A percentile compares a stretch with the other conserved stretches of the same genome.
These are phyloP conservation scores for Boechera divaricarpa DNA, from an alignment of 345 rosid species.

Conservation along the genomic window DNA sequence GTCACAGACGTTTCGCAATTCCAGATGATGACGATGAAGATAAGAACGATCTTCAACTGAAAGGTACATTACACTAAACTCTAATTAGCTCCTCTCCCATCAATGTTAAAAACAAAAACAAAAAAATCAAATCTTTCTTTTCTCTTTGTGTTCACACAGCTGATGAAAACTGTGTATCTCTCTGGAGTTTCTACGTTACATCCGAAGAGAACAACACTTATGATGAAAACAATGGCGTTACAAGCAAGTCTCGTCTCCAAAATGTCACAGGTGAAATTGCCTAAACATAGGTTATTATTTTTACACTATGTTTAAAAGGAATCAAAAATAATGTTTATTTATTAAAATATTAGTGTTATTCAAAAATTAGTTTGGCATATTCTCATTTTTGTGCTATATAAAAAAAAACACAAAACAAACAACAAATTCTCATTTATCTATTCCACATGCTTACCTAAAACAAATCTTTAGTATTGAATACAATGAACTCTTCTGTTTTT, in stretches of 20 bases:
- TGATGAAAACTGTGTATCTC: slow-evolving; percentile 73
- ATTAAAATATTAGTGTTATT: neutral
- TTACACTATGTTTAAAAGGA: neutral
- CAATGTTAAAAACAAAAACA: neutral
- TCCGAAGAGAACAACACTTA: slow-evolving; percentile 42
- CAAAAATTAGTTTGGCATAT: slow-evolving; percentile 3
- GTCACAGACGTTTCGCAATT: slow-evolving; percentile 75
- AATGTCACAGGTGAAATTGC: neutral
- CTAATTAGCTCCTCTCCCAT: neutral
- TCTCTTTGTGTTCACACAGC: slow-evolving; percentile 30
- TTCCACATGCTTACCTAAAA: neutral
- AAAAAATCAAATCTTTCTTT: neutral
- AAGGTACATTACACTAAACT: slow-evolving; percentile 49
- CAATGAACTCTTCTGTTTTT: neutral
- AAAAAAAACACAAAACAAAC: neutral
- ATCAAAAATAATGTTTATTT: neutral
- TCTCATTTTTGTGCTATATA: neutral
- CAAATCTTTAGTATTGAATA: neutral
- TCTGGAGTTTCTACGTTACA: slow-evolving; percentile 75
- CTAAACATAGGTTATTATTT: neutral
- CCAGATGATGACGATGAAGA: slow-evolving; percentile 62
- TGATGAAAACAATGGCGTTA: slow-evolving; percentile 31
- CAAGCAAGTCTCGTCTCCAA: slow-evolving; percentile 12
- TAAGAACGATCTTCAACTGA: slow-evolving; percentile 48
- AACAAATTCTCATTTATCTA: neutral